Evolutionary conservation across 768 basidiomycete species (phyloP).

Genomic region (Leccinum variicolor): DNA sequence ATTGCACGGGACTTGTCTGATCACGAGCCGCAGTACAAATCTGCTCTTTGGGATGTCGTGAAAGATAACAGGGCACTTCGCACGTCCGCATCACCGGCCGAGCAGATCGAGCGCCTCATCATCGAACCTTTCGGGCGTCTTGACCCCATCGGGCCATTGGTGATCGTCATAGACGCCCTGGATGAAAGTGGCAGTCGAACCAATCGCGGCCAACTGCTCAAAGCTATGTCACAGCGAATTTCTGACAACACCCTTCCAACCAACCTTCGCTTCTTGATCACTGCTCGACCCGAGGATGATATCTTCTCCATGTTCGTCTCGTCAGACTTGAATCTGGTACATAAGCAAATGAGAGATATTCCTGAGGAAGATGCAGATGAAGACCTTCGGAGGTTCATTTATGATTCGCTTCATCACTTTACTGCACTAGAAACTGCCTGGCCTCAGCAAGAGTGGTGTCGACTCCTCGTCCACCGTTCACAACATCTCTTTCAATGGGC

Average conservation of each 20-base stretch:
- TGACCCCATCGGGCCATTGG: neutral
- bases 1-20: no score
- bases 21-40: no score
- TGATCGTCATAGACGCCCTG: neutral
- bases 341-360: neutral
- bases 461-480: neutral
- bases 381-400: neutral
- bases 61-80: no score
- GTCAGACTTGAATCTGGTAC: neutral
- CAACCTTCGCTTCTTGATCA: neutral
- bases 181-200: neutral
- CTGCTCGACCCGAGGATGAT: neutral
- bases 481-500: neutral
- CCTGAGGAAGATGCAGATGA: fast-evolving
- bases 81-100: neutral
- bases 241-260: neutral
- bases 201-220: neutral
- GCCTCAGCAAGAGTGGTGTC: neutral
- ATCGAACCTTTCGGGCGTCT: neutral
- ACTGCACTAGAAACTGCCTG: fast-evolving
- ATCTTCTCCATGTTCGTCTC: neutral
- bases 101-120: neutral
- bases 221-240: neutral
- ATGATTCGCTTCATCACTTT: neutral
- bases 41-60: no score